Base-by-base conservation (phyloP, 306 rosid species). In the Cucurbita pepo region DNA sequence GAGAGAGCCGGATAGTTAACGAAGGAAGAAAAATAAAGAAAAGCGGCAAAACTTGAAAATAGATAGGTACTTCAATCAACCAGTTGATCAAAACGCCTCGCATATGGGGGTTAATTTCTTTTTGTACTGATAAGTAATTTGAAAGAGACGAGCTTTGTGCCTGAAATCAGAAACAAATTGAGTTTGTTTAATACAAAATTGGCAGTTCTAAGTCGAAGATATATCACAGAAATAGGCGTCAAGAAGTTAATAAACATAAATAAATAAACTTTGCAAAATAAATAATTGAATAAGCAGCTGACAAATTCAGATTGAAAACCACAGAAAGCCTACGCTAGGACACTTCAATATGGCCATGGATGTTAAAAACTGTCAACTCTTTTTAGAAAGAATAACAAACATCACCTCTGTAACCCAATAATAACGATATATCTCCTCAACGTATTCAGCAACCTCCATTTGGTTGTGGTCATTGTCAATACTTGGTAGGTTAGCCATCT, bases 61-160 rank as follows among this genome's bases (percentile, higher is more conserved):
- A 73, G 76, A 58, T 71, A 77, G 0, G 19, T 87, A 89, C 97
- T 86, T 94, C 98, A 82, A 87, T 90, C 67, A 94, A 74, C 96
- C 97, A 90, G 82, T 94, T 90, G 82, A 94, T 77, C 85, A 94
- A 80, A 81, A 94, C 78, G 66, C 85, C 91, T 37, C 98, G 96
- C 97, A 90, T 87, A 34, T 79, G 88, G 78, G 88, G 82, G 58
- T 88, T 79, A 71, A 90, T 79, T 56, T 89, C 89, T 75, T 82
- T 82, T 83, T 94, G 98, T 63, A 77, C 79, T 47, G 85, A 85
- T 86, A 87, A 76, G 79, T 85, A 89, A 83, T 89, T 89, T 76
- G 77, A 86, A 77, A 76, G 75, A 62, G 81, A 72, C 56, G 85
- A 84, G 80, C 79, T 81, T 11, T 86, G 86, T 47, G 86, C 87